phyloP scores from a whole-genome alignment of 1,284 basidiomycete species.

The Ganoderma boninense region DNA sequence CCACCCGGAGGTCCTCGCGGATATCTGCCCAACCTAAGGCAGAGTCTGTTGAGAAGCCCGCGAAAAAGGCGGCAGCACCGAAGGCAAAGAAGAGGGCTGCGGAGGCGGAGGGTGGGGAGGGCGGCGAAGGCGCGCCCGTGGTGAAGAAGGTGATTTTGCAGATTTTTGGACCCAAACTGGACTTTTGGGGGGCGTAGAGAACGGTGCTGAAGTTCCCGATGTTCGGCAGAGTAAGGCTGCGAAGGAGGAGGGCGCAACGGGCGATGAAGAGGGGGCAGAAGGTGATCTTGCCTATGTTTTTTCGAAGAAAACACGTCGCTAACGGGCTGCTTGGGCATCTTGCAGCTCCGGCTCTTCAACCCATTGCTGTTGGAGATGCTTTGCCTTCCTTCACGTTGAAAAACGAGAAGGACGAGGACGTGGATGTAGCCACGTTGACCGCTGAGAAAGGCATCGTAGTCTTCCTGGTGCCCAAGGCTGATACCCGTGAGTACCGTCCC shows the following conservation, averaged over 20 bases:
- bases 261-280: conserved; percentile 15
- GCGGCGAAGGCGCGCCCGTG: conserved; percentile 33
- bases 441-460: conserved; percentile 81
- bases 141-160: conserved; percentile 39
- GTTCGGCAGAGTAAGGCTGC: conserved; percentile 33
- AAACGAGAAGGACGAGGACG: conserved; percentile 80
- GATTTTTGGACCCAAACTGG: not conserved
- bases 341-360: conserved; percentile 18
- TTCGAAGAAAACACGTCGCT: not conserved
- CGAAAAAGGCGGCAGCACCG: conserved; percentile 33
- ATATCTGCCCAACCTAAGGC: conserved; percentile 42
- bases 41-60: conserved; percentile 30
- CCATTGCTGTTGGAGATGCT: conserved; percentile 78
- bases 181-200: not conserved
- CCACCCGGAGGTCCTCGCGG: conserved; percentile 40
- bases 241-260: conserved; percentile 28
- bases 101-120: conserved; percentile 30
- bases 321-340: not conserved
- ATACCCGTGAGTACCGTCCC: conserved; percentile 69
- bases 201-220: not conserved
- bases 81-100: conserved; percentile 38
- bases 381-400: conserved; percentile 81
- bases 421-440: conserved; percentile 67
- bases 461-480: conserved; percentile 88
- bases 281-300: conserved; percentile 9